Evolutionary conservation across 768 basidiomycete genomes (phyloP), one percentile per base, ranked within the genome.

Genomic region (Mycena floridula): DNA sequence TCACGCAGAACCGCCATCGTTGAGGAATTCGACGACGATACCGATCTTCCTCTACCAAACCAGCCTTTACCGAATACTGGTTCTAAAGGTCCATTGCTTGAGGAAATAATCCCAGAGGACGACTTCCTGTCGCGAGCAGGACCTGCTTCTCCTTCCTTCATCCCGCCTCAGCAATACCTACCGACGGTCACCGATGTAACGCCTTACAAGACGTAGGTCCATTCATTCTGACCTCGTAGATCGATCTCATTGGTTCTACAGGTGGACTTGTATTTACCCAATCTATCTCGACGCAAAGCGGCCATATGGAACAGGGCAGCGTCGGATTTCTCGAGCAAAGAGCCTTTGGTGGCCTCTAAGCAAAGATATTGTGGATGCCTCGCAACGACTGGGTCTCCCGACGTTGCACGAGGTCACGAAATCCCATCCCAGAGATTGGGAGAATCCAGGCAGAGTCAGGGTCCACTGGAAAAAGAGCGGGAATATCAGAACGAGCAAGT

Each of bases 231-330:
- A 21, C 16, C 22, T 26, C 27, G n/a, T n/a, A n/a, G n/a, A n/a
- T n/a, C n/a, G n/a, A n/a, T n/a, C n/a, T n/a, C n/a, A 47, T n/a
- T n/a, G n/a, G n/a, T 43, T 43, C 25, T 42, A 24, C 56, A 96
- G 93, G 55, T 96, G 94, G 94, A 85, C 90, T 37, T 89, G 89
- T 54, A 81, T 98, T 58, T 99, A 98, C 62, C 95, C 95, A 5
- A 87, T 97, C 57, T 97, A 97, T 64, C 79, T 98, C 45, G 95
- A 98, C 64, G 93, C 94, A 26, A 96, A 97, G 61, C 84, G 85
- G 2, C 82, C 93, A 1, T 88, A 89, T 61, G 81, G 81, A 3
- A 83, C 76, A 5, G 91, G 92, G 16, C 80, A 86, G 52, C 81
- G 95, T 30, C 76, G 95, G 40, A 80, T 98, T 45, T 69, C 82